Conservation (phyloP, 2,329 filamentous ascomycete genomes). For the Fusarium secorum region DNA sequence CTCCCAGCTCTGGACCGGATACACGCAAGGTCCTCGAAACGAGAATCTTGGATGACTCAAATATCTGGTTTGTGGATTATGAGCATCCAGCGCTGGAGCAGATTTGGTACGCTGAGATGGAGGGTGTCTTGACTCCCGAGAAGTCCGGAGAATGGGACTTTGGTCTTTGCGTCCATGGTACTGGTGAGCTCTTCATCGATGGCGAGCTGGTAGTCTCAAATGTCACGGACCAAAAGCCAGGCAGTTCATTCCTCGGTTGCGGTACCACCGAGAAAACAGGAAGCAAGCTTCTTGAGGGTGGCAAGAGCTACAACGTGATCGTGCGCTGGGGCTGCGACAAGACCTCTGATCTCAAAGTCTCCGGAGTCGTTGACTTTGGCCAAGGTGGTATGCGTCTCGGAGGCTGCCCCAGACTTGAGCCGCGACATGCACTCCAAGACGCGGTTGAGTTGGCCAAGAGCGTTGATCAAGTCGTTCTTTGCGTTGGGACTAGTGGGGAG, state of each 20-base stretch:
- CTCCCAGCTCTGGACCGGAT: neutral
- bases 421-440: neutral
- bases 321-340: slow-evolving; percentile 5
- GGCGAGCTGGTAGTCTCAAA: neutral
- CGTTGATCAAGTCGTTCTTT: neutral
- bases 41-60: neutral
- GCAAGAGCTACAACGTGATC: neutral
- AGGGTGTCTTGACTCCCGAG: neutral
- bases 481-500: neutral
- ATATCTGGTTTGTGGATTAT: slow-evolving; percentile 1
- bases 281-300: rapidly evolving
- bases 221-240: neutral
- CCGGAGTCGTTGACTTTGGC: neutral
- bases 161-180: neutral
- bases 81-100: neutral
- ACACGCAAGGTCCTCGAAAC: neutral
- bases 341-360: neutral
- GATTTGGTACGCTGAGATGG: neutral
- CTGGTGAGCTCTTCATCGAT: neutral
- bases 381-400: neutral
- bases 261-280: neutral
- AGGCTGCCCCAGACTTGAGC: neutral
- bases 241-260: neutral
- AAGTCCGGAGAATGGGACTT: neutral
- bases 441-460: neutral